Evolutionary conservation across 2,329 filamentous ascomycete genomes (phyloP), one percentile per base, ranked within the genome.

Genomic region (Trichoderma sp.): DNA sequence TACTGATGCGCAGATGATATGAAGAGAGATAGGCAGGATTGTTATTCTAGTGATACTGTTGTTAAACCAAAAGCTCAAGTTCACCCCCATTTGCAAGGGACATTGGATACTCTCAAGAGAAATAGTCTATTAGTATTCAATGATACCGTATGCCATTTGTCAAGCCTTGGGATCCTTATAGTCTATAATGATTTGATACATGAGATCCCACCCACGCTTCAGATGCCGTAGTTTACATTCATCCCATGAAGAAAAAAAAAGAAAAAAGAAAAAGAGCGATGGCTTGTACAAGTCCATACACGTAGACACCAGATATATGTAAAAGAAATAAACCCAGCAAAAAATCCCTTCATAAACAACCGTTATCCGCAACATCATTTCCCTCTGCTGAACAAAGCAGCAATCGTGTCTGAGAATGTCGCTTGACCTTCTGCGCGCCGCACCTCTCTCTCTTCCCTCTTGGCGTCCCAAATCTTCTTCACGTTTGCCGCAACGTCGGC

Each of bases 401-500:
- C 77, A 18, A 84, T 27, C 8, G 79, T 79, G 69, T 84, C 83
- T 16, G 76, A 74, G 69, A 83, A 79, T 1, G 81, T 84, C 18
- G 79, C 81, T 75, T 79, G 81, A 4, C 83, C 83, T 18, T 80
- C 79, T 16, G 81, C 82, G 66, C 81, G 79, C 16, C 81, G 88
- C 76, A 85, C 83, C 80, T 87, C 85, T 69, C 89, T 91, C 80
- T 89, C 87, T 78, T 88, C 88, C 82, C 89, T 90, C 78, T 91
- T 86, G 79, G 88, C 85, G 75, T 89, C 84, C 84, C 90, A 88
- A 76, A 92, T 82, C 65, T 86, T 85, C 79, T 89, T 85, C 76
- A 94, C 84, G 76, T 88, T 83, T 77, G 85, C 83, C 71, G 91
- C 89, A 80, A 94, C 87, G 79, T 92, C 88, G 65, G 88, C 83